Base-by-base conservation (phyloP, 2,329 filamentous ascomycete species). In the Aspergillus sp. region DNA sequence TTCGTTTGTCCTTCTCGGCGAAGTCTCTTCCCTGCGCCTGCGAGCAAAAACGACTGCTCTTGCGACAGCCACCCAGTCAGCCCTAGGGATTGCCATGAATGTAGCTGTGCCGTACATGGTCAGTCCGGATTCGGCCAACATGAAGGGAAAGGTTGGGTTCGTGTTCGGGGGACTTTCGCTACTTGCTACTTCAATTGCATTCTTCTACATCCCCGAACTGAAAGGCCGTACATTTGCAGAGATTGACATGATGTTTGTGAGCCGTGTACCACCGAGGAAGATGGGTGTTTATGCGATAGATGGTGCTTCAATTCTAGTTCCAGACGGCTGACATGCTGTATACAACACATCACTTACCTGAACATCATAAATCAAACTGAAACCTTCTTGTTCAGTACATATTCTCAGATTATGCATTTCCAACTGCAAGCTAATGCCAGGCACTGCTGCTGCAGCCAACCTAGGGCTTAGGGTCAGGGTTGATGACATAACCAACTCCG, bases 41-140 rank as follows among this genome's bases (percentile, higher is more conserved):
- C 65, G 67, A 6, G 62, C 65, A 5, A 67, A 66, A 41, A 60
- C 66, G 1, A 64, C 66, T 46, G 63, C 65, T 5, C 45, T 71
- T 10, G 66, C 65, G 4, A 74, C 74, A 58, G 59, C 72, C 3
- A 57, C 66, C 2, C 66, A 67, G 1, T 66, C 69, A 2, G 56
- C 71, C 0, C 56, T 65, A 5, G 67, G 67, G 27, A 69, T 69
- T 3, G 56, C 70, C 37, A 70, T 76, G 43, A 68, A 68, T 0
- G 64, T 78, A 30, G 65, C 68, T 1, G 54, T 78, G 1, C 76
- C 77, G 0, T 79, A 77, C 44, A 69, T 76, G 9, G 78, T 75
- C 59, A 78, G 73, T 47, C 58, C 66, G 0, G 71, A 73, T 42
- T 52, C 64, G n/a, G 70, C 66, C 0, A 60, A 70, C 33, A 57